These are phyloP conservation scores for Juncus effusus DNA, from an alignment of 176 grass and related monocot species.

Conservation along the genomic window DNA sequence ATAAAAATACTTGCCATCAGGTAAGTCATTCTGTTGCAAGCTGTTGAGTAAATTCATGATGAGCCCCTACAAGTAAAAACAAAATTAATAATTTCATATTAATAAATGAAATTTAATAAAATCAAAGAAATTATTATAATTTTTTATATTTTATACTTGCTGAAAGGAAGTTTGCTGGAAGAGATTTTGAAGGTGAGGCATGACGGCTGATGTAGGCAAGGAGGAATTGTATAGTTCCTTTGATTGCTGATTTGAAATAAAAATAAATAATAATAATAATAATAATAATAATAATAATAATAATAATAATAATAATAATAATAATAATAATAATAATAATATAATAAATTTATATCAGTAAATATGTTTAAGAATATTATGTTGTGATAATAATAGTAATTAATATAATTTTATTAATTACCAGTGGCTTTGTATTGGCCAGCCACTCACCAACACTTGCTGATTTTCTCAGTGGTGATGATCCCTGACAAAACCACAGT, in stretches of 20 bases:
- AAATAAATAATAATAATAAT: constrained; percentile 40
- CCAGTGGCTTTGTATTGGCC: constrained; percentile 56
- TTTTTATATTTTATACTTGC: constrained; percentile 45
- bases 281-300: not conserved
- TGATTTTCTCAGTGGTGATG: constrained; percentile 81
- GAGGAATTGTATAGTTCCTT: constrained; percentile 73
- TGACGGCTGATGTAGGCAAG: constrained; percentile 64
- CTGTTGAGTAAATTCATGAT: constrained; percentile 74
- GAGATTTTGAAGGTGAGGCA: constrained; percentile 97
- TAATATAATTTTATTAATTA: constrained; percentile 24
- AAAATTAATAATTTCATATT: constrained; percentile 13
- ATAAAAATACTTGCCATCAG: constrained; percentile 50
- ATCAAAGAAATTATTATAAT: too few relatives aligned
- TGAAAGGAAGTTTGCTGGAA: constrained; percentile 91
- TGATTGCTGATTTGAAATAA: constrained; percentile 29
- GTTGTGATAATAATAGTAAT: too few relatives aligned
- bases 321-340: constrained; percentile 47
- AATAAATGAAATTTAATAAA: constrained; percentile 1
- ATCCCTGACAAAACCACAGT: constrained; percentile 46
- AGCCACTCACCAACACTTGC: constrained; percentile 87
- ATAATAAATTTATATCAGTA: too few relatives aligned
- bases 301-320: constrained; percentile 58
- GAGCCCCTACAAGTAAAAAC: constrained; percentile 63
- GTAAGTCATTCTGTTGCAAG: constrained; percentile 79
- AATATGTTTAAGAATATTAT: too few relatives aligned